These are phyloP conservation scores for Yarrowia sp. DNA, from an alignment of 805 yeast species.

Conservation along the genomic window DNA sequence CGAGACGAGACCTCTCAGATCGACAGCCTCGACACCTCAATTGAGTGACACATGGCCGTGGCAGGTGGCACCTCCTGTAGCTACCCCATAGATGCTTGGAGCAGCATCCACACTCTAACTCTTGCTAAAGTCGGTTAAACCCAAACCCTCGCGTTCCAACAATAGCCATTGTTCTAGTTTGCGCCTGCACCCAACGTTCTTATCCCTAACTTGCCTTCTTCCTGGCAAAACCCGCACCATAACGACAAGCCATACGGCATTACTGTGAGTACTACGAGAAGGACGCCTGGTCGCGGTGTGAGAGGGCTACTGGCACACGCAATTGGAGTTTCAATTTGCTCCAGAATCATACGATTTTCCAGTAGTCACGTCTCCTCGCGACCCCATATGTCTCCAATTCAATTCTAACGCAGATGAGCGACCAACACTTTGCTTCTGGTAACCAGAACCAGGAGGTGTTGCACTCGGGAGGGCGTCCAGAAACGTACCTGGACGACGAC, in stretches of 20 bases:
- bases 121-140: slow-evolving; percentile 7
- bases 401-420: slow-evolving; percentile 15
- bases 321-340: neutral
- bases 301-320: too few species aligned
- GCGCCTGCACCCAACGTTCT: slow-evolving; percentile 19
- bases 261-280: neutral
- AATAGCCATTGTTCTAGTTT: slow-evolving; percentile 16
- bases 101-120: neutral
- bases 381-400: neutral
- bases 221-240: slow-evolving; percentile 9
- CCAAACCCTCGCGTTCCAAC: slow-evolving; percentile 24
- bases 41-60: neutral
- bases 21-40: neutral
- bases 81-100: neutral
- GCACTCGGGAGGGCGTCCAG: slow-evolving; percentile 19
- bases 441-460: slow-evolving; percentile 13
- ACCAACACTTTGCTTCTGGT: slow-evolving; percentile 27
- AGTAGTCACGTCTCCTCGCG: too few species aligned
- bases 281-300: neutral
- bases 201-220: slow-evolving; percentile 6
- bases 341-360: neutral
- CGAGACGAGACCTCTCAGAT: too few species aligned
- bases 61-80: neutral
- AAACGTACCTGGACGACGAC: slow-evolving; percentile 13
- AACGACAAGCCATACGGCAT: neutral